These are phyloP conservation scores for Skeletonema tropicum DNA, from an alignment of 108 stramenopile genomes.

Conservation along the genomic window DNA sequence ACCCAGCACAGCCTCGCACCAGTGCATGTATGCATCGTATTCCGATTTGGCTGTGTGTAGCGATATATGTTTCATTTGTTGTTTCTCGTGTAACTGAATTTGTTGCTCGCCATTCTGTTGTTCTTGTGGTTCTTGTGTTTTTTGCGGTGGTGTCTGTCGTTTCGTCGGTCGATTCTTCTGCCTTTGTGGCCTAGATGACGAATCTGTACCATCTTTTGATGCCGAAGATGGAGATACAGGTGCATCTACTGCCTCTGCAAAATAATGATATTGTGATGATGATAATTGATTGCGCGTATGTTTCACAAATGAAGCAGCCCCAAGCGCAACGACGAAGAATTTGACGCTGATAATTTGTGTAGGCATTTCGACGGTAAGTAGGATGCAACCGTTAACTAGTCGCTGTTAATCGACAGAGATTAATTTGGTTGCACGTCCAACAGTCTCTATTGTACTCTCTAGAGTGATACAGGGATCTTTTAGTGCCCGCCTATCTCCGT, in stretches of 20 bases:
- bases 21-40: slow-evolving; percentile 51
- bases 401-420: too few species aligned
- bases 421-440: too few species aligned
- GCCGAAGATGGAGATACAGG: neutral
- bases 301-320: neutral
- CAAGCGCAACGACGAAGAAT: neutral
- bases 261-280: neutral
- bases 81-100: slow-evolving; percentile 61
- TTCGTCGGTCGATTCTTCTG: neutral
- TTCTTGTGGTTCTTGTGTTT: neutral
- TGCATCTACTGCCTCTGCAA: neutral
- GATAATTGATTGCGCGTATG: neutral
- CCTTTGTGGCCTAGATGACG: neutral
- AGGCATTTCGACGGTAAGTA: neutral
- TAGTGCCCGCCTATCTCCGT: too few species aligned
- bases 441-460: too few species aligned
- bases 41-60: slow-evolving; percentile 6
- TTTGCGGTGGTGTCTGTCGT: neutral
- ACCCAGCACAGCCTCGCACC: slow-evolving; percentile 64
- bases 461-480: too few species aligned
- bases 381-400: neutral
- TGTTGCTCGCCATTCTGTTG: slow-evolving; percentile 47
- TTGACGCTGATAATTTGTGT: neutral
- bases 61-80: slow-evolving; percentile 6
- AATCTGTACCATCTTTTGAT: neutral